phyloP scores from a whole-genome alignment of 2,329 filamentous ascomycete species.

The Pyrenophora seminiperda region DNA sequence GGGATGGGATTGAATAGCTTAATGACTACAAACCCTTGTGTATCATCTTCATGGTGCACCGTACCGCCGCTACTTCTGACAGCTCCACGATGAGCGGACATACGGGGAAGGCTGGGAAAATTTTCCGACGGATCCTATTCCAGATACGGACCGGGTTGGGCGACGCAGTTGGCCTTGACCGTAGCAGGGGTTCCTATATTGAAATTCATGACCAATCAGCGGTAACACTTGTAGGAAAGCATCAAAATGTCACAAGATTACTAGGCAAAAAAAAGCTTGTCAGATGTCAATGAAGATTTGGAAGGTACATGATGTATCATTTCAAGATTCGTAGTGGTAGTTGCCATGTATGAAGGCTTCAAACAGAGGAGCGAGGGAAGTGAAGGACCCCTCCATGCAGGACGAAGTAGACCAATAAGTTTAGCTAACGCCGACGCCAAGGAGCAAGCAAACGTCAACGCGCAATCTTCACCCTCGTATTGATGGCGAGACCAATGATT shows the following conservation, averaged over 20 bases:
- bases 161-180: not conserved
- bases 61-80: slow-evolving; percentile 4
- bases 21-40: slow-evolving; percentile 7
- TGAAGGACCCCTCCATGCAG: not conserved
- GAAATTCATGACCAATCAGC: too few species aligned
- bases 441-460: slow-evolving; percentile 14
- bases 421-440: slow-evolving; percentile 7
- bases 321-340: not conserved
- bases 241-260: too few species aligned
- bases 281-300: not conserved
- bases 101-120: slow-evolving; percentile 5
- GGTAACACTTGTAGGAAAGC: too few species aligned
- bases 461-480: not conserved
- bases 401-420: slow-evolving; percentile 1
- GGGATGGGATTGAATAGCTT: not conserved
- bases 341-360: not conserved
- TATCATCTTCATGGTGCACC: not conserved
- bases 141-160: slow-evolving; percentile 1
- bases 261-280: too few species aligned
- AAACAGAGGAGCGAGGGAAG: too few species aligned
- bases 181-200: too few species aligned
- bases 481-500: not conserved
- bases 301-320: not conserved
- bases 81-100: not conserved
- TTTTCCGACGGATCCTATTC: slow-evolving; percentile 12